phyloP scores from a whole-genome alignment of 1,284 basidiomycete species.

The Hypsizygus ulmarius region DNA sequence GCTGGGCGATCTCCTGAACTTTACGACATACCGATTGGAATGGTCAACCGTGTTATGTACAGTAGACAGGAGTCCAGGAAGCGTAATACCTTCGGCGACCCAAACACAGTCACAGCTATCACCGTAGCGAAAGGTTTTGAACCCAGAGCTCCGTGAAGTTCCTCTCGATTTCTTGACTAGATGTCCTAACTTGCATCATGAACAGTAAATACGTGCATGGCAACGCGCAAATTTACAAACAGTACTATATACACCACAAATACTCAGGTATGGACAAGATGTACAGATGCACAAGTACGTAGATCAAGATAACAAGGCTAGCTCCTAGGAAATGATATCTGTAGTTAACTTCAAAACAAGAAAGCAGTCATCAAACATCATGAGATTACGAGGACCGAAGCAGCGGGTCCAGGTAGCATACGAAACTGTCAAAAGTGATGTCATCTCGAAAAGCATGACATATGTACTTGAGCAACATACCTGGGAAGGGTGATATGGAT shows the following conservation, averaged over 20 bases:
- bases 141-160: neutral
- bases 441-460: neutral
- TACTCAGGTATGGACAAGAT: neutral
- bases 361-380: conserved; percentile 7
- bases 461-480: conserved; percentile 11
- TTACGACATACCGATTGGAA: conserved; percentile 79
- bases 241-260: neutral
- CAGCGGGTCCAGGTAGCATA: conserved; percentile 16
- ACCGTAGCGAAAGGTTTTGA: too few species aligned
- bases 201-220: neutral
- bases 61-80: too few species aligned
- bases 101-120: too few species aligned
- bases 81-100: too few species aligned
- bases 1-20: conserved; percentile 55
- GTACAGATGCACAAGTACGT: neutral
- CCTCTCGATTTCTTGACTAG: too few species aligned
- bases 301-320: neutral
- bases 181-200: neutral
- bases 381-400: conserved; percentile 4
- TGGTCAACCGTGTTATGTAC: conserved; percentile 75
- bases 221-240: too few species aligned
- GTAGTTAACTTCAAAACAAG: neutral
- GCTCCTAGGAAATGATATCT: neutral
- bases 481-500: conserved; percentile 28
- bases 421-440: conserved; percentile 12